These are phyloP conservation scores for Chamaenerion angustifolium DNA, from an alignment of 345 rosid genomes.

Conservation along the genomic window DNA sequence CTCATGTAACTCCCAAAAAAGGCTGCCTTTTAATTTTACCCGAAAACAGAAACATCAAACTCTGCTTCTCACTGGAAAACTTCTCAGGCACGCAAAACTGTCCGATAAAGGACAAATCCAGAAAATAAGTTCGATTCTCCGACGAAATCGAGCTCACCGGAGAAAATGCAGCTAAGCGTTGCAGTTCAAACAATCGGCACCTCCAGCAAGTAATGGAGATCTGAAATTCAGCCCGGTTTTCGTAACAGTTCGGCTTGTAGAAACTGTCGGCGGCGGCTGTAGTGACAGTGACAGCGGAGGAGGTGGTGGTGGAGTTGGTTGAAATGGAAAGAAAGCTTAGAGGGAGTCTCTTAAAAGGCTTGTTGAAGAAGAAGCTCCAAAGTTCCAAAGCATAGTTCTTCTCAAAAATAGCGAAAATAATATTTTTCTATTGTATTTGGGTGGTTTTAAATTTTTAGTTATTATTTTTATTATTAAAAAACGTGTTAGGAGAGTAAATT, in stretches of 20 bases:
- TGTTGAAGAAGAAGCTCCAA: slow-evolving; percentile 18
- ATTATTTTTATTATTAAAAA: background rate
- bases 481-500: background rate
- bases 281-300: slow-evolving; percentile 9
- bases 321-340: slow-evolving; percentile 12
- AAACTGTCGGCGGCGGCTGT: background rate
- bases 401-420: too few relatives aligned
- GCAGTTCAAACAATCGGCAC: background rate
- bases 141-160: slow-evolving; percentile 20
- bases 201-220: slow-evolving; percentile 15
- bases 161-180: slow-evolving; percentile 21
- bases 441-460: background rate
- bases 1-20: too few relatives aligned
- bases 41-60: background rate
- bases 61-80: background rate
- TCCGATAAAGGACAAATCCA: slow-evolving; percentile 1
- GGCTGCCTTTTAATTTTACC: too few relatives aligned
- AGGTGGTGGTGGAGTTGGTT: slow-evolving; percentile 3
- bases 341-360: slow-evolving; percentile 9
- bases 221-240: slow-evolving; percentile 5
- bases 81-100: background rate
- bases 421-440: too few relatives aligned
- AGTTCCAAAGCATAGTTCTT: slow-evolving; percentile 9
- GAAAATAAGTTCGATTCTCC: background rate
- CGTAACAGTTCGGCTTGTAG: background rate